A percentile compares a stretch with the other conserved stretches of the same genome.
These are phyloP conservation scores for Litsea cubeba DNA, from an alignment of 164 flowering plant species.

Conservation along the genomic window DNA sequence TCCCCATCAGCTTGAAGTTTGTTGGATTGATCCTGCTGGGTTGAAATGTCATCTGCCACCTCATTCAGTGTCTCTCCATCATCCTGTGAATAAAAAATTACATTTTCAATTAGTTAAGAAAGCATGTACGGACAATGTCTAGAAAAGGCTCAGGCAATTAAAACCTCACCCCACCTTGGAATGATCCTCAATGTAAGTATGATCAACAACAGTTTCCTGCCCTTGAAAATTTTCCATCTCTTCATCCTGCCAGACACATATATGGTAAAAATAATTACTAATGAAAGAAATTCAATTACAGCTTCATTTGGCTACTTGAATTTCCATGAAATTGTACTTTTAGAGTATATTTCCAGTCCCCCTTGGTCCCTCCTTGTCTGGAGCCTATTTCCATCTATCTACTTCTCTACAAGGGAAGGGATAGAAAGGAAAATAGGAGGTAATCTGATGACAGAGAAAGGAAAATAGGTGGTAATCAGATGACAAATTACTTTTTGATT, in stretches of 20 bases:
- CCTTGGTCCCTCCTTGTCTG: background rate
- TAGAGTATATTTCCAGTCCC: background rate
- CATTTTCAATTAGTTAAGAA: background rate
- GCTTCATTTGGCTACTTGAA: too few species aligned
- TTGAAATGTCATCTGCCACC: conserved; percentile 21
- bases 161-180: conserved; percentile 31
- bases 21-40: conserved; percentile 29
- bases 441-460: too few species aligned
- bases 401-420: background rate
- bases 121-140: background rate
- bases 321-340: too few species aligned
- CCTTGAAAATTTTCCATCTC: conserved; percentile 30
- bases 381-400: background rate
- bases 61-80: conserved; percentile 29
- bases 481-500: too few species aligned
- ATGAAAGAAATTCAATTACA: background rate
- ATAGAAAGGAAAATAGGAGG: too few species aligned
- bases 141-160: background rate
- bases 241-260: conserved; percentile 32
- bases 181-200: conserved; percentile 35
- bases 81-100: conserved; percentile 31
- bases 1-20: conserved; percentile 25
- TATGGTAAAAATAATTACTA: background rate
- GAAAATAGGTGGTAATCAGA: too few species aligned
- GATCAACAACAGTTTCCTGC: conserved; percentile 32